These are phyloP conservation scores for Vigna angularis DNA, from an alignment of 306 rosid species.

Conservation along the genomic window DNA sequence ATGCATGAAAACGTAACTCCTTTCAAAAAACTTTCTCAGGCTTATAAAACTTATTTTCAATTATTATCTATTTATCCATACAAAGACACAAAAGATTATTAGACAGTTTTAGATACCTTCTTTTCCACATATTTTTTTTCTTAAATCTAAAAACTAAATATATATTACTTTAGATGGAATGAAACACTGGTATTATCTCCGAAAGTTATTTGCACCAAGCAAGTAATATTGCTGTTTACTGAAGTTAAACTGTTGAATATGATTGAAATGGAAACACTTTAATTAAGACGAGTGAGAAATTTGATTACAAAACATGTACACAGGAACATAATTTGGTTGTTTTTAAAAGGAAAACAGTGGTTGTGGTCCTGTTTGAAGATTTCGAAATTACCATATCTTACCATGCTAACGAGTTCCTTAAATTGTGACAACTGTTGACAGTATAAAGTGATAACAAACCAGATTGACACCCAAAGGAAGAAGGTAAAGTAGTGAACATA, in stretches of 20 bases:
- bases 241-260: not conserved
- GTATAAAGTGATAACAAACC: constrained; percentile 57
- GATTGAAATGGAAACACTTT: not conserved
- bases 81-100: not conserved
- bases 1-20: not conserved
- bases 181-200: not conserved
- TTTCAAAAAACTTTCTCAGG: not conserved
- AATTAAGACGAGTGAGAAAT: not conserved
- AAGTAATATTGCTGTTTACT: not conserved
- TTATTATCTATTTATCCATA: not conserved
- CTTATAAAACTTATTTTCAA: not conserved
- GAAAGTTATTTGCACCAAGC: not conserved
- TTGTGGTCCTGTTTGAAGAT: constrained; percentile 4
- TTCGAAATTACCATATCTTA: constrained; percentile 5
- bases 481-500: constrained; percentile 51
- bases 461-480: constrained; percentile 63
- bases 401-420: constrained; percentile 44
- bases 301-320: not conserved
- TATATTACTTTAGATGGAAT: no score
- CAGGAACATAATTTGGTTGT: not conserved
- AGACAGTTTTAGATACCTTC: no score
- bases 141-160: no score
- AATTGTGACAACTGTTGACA: constrained; percentile 41
- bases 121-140: no score
- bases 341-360: not conserved